phyloP scores from a whole-genome alignment of 1,139 yeast species.

The Taphrina confusa region DNA sequence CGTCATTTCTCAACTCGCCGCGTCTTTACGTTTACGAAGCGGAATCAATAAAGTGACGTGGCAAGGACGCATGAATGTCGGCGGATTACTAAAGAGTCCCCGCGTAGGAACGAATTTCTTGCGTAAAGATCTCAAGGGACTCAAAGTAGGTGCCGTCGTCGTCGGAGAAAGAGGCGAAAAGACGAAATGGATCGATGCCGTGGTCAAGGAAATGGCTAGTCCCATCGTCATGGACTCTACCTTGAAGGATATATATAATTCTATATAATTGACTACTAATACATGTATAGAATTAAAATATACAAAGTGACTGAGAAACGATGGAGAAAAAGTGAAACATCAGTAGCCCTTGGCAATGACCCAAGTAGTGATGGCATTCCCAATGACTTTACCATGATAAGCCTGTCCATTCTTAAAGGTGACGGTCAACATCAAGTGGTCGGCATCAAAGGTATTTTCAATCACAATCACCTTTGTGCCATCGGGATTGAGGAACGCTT shows the following conservation, averaged over 20 bases:
- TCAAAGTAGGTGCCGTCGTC: not conserved
- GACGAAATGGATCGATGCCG: conserved; percentile 10
- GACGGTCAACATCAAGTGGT: not conserved
- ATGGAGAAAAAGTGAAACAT: not conserved
- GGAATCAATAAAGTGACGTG: conserved; percentile 8
- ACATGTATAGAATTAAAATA: not conserved
- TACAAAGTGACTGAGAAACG: not conserved
- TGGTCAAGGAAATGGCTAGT: conserved; percentile 15
- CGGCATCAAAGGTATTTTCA: conserved; percentile 1
- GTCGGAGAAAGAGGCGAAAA: conserved; percentile 5
- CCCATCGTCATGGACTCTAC: conserved; percentile 14
- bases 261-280: not conserved
- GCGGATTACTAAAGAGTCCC: not conserved
- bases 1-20: not conserved
- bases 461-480: conserved; percentile 3
- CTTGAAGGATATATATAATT: conserved; percentile 4
- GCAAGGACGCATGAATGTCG: conserved; percentile 6
- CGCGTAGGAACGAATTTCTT: not conserved
- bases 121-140: not conserved
- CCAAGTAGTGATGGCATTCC: conserved; percentile 7
- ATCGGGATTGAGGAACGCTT: conserved; percentile 1
- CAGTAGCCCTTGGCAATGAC: conserved; percentile 5
- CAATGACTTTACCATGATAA: conserved; percentile 1
- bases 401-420: not conserved
- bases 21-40: not conserved